Evolutionary conservation across 768 basidiomycete species (phyloP), one percentile per base, ranked within the genome.

Genomic region (Collybia sp.): DNA sequence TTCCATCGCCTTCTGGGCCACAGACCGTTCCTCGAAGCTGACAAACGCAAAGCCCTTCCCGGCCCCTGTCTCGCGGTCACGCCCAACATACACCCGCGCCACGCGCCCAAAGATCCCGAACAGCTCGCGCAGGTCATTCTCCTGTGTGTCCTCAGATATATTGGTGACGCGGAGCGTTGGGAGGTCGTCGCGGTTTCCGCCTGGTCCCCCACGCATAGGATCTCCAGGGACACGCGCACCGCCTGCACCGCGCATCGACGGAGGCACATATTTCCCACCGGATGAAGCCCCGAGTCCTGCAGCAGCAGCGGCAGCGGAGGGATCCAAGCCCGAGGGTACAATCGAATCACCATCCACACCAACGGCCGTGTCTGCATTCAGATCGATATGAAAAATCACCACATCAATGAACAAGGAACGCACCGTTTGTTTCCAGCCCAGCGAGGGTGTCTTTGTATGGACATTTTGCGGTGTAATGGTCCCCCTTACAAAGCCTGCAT

Each of bases 21-120:
- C 70, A 10, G 77, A 72, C 59, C 76, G 74, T 12, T 85, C 85
- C 60, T 98, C 95, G 58, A 96, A 99, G 63, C 87, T 91, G 45
- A 99, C 94, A 56, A 98, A 98, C 12, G 94, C 95, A 63, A 95
- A 96, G 41, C 95, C 95, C 66, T 95, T 96, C 47, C 93, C 93
- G 16, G 87, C 78, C 39, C 94, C 91, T 8, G 95, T 97, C 58
- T 96, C 94, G 44, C 92, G 76, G 63, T 99, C 96, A 38, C 89
- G 77, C 18, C 95, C 96, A 40, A 99, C 88, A 65, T 93, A 97
- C 43, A 97, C 93, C 44, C 96, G 72, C 30, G 82, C 85, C 31
- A 94, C 85, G 12, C 86, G 75, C 0, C 93, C 92, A 64, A 98
- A 96, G 15, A 70, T 64, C 42, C 83, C 80, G 62, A 99, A 98